Conservation (phyloP, 148 eudicot genomes). For the Spergularia marina region DNA sequence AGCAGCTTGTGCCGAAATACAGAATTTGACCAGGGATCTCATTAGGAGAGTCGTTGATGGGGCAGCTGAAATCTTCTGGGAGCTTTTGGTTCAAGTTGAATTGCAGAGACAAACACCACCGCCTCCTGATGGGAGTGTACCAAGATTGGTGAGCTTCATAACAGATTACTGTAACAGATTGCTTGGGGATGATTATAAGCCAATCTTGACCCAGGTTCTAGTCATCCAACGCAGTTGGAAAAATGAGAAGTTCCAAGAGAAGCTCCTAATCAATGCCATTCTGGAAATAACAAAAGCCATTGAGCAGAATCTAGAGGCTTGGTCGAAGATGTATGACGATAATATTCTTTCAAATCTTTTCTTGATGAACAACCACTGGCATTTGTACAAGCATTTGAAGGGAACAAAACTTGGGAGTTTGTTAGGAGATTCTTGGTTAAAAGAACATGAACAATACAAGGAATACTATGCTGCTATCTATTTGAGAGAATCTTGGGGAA, state of each 20-base stretch:
- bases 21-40: conserved; percentile 68
- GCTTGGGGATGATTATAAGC: conserved; percentile 72
- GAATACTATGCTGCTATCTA: conserved; percentile 47
- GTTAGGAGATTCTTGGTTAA: conserved; percentile 65
- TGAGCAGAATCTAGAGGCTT: conserved; percentile 60
- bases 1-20: conserved; percentile 74
- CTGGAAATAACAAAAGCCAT: conserved; percentile 67
- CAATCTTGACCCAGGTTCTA: conserved; percentile 66
- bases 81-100: conserved; percentile 73
- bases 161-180: conserved; percentile 70
- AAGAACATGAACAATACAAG: conserved; percentile 62
- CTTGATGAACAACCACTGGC: conserved; percentile 86
- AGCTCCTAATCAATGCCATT: conserved; percentile 57
- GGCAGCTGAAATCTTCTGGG: conserved; percentile 80
- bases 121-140: conserved; percentile 69
- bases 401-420: conserved; percentile 64
- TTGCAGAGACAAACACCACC: conserved; percentile 74
- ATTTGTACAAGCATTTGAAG: conserved; percentile 62
- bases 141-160: conserved; percentile 61
- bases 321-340: conserved; percentile 73
- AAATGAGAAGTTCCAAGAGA: conserved; percentile 78
- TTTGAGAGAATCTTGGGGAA: conserved; percentile 71
- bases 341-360: conserved; percentile 41
- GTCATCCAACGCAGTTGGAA: conserved; percentile 85
- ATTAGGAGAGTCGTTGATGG: conserved; percentile 71